Evolutionary conservation across 2,329 filamentous ascomycete species (phyloP), one percentile per base, ranked within the genome.

Genomic region (Pseudogymnoascus sp.): DNA sequence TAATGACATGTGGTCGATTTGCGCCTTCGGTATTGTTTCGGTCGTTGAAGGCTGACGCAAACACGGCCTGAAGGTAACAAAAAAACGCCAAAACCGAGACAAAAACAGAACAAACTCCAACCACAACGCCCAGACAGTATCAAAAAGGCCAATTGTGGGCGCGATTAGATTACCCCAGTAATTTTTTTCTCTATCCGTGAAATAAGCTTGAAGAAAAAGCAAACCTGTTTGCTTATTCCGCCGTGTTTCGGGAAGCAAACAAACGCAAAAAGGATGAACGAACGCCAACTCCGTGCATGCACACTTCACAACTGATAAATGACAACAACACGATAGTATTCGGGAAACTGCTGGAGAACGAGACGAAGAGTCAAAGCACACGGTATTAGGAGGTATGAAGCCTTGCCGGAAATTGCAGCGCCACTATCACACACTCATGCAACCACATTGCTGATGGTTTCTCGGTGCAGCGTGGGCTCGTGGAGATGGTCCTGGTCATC

Each of bases 161-260:
- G 48, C 33, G 48, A 55, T 55, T 4, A 37, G 4, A 33, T 55
- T 33, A 55, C n/a, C 48, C 48, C 29, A 18, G n/a, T 55, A 9
- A 21, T 29, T 42, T 55, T 52, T 52, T 33, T 55, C 27, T 55
- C 48, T 55, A 55, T 55, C 48, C 48, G 29, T 55, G 48, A 55
- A 18, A 5, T 33, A 15, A 55, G 2, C 4, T 33, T 21, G 29
- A 21, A 33, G 9, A 33, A 55, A 55, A 55, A 33, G 27, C 48
- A 55, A 55, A 55, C n/a, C 45, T 55, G 45, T 55, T 55, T 55
- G 45, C 45, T 55, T 55, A 27, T 33, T 55, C 45, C 45, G 27
- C n/a, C 18, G n/a, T 6, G 27, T 15, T 52, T 31, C 27, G 27
- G 45, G 45, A 33, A 55, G 27, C 45, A 55, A 55, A 55, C 48